Conservation (phyloP, 805 yeast genomes). For the Saccharomycopsis guyanensis region DNA sequence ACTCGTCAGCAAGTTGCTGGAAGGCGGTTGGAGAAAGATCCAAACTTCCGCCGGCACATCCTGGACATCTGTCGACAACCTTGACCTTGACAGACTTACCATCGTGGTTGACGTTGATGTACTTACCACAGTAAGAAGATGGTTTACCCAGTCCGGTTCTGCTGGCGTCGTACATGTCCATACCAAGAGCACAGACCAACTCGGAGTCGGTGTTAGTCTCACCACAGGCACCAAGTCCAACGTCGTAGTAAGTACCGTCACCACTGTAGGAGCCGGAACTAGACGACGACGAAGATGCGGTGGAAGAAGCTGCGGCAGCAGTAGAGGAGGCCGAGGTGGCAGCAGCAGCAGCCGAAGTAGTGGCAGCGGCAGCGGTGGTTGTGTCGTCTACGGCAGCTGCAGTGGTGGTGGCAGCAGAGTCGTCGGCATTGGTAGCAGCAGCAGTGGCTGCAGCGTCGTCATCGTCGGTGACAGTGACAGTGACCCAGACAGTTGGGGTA, state of each 20-base stretch:
- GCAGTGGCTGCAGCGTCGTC: slow-evolving; percentile 14
- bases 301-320: slow-evolving; percentile 12
- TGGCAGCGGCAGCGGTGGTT: slow-evolving; percentile 19
- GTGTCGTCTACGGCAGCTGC: neutral
- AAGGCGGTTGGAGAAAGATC: slow-evolving; percentile 53
- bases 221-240: slow-evolving; percentile 26
- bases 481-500: slow-evolving; percentile 9
- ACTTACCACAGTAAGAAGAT: slow-evolving; percentile 36
- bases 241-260: slow-evolving; percentile 30
- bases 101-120: slow-evolving; percentile 37
- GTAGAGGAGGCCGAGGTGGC: slow-evolving; percentile 3
- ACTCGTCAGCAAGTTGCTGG: slow-evolving; percentile 34
- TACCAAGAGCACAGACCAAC: slow-evolving; percentile 42
- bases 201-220: slow-evolving; percentile 6
- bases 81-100: slow-evolving; percentile 45
- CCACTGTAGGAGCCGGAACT: slow-evolving; percentile 24
- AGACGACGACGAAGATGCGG: slow-evolving; percentile 21
- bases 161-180: slow-evolving; percentile 30
- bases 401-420: slow-evolving; percentile 6
- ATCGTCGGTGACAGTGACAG: slow-evolving; percentile 15
- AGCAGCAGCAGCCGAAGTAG: slow-evolving; percentile 4
- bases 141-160: neutral
- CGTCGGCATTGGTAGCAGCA: slow-evolving; percentile 12
- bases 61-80: slow-evolving; percentile 48
- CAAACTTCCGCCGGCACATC: slow-evolving; percentile 38